Evolutionary conservation across 164 flowering plant genomes (phyloP).

Genomic region (Taxillus chinensis): DNA sequence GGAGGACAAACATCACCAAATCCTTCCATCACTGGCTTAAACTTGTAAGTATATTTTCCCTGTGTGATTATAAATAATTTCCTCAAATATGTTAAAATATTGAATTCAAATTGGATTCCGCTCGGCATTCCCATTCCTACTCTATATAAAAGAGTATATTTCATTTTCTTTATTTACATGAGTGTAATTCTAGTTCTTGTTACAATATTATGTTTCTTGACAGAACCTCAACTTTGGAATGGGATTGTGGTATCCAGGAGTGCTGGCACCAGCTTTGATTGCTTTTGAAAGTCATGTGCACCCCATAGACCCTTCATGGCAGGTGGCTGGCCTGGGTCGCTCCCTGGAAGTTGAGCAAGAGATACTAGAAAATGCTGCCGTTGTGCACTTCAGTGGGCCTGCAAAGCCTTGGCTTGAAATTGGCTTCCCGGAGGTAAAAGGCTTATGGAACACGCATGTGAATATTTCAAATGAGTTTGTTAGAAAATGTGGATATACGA

Average conservation of each 20-base stretch:
- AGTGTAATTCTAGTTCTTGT: not conserved
- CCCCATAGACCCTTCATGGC: conserved; percentile 53
- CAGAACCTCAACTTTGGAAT: conserved; percentile 54
- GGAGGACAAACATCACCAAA: conserved; percentile 39
- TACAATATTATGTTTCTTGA: not conserved
- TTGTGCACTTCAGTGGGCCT: conserved; percentile 60
- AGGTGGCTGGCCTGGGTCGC: conserved; percentile 45
- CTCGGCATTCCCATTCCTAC: too few species aligned
- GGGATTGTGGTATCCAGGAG: conserved; percentile 51
- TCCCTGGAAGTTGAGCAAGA: conserved; percentile 9
- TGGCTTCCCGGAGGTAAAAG: conserved; percentile 33
- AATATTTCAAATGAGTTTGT: conserved; percentile 42
- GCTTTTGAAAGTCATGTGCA: conserved; percentile 57
- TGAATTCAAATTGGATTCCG: too few species aligned
- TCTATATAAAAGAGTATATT: too few species aligned
- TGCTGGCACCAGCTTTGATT: conserved; percentile 53
- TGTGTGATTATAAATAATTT: too few species aligned
- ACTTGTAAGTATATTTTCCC: conserved; percentile 27
- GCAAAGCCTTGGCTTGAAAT: conserved; percentile 75
- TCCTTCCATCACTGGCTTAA: conserved; percentile 54
- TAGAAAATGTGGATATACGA: conserved; percentile 32
- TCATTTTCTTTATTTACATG: too few species aligned
- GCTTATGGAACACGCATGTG: conserved; percentile 39
- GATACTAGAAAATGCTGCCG: conserved; percentile 37
- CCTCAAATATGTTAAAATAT: too few species aligned